Percentiles rank a stretch among this genome's conserved stretches.
Evolutionary conservation across 2,329 filamentous ascomycete genomes (phyloP).

Genomic region (Colletotrichum brevisporum): DNA sequence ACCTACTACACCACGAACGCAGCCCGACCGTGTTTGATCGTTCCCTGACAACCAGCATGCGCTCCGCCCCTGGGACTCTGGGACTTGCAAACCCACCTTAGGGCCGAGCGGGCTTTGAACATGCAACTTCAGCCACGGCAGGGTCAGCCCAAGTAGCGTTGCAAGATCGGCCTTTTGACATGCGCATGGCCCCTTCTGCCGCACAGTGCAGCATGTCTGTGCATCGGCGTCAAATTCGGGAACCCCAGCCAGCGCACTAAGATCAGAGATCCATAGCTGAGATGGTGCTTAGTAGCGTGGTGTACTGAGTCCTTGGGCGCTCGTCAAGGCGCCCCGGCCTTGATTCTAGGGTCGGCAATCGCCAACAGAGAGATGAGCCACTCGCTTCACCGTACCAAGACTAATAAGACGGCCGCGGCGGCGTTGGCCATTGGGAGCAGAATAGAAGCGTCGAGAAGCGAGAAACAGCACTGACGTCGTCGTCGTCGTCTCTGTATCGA

Average conservation of each 20-base stretch:
- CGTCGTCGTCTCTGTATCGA: not conserved
- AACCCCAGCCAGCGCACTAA: conserved; percentile 34
- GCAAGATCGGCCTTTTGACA: conserved; percentile 40
- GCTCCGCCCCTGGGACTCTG: not conserved
- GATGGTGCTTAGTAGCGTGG: conserved; percentile 1
- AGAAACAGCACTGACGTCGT: not conserved
- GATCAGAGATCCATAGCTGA: conserved; percentile 36
- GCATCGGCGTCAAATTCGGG: conserved; percentile 30
- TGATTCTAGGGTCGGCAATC: conserved; percentile 37
- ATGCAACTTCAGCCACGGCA: conserved; percentile 16
- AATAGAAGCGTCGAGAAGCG: conserved; percentile 38
- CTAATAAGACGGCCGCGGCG: not conserved
- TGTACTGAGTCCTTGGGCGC: conserved; percentile 13
- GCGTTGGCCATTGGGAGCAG: conserved; percentile 18
- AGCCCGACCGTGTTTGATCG: no score
- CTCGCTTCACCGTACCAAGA: conserved; percentile 6
- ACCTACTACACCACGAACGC: no score
- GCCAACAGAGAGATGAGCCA: conserved; percentile 26
- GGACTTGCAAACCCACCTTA: conserved; percentile 6
- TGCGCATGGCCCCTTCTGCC: conserved; percentile 39
- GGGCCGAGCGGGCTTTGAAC: conserved; percentile 13
- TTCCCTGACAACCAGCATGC: no score
- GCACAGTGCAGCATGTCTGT: conserved; percentile 41
- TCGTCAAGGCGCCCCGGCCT: conserved; percentile 11
- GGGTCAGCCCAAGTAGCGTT: conserved; percentile 39